Percentiles rank a stretch among this genome's conserved stretches.
Evolutionary conservation across 345 rosid species (phyloP).

Genomic region (Rhizophora apiculata): DNA sequence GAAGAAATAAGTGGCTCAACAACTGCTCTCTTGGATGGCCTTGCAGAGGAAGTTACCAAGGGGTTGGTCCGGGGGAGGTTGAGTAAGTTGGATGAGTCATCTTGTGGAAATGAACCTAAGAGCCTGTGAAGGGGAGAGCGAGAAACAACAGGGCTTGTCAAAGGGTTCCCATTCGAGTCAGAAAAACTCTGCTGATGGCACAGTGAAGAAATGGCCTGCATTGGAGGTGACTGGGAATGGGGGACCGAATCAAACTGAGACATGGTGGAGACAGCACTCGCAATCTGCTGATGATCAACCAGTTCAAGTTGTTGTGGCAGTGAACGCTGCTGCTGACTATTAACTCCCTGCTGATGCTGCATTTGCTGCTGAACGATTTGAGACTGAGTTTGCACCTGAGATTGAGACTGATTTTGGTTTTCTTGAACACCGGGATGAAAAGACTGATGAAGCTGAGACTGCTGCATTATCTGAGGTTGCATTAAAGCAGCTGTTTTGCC

Average conservation of each 20-base stretch:
- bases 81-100: constrained; percentile 63
- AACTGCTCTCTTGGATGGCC: constrained; percentile 91
- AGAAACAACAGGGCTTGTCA: constrained; percentile 44
- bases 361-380: constrained; percentile 52
- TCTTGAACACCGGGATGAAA: constrained; percentile 47
- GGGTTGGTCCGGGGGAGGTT: constrained; percentile 58
- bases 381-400: constrained; percentile 38
- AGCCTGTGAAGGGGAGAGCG: constrained; percentile 83
- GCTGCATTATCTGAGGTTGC: constrained; percentile 60
- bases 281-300: constrained; percentile 57
- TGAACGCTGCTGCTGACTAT: constrained; percentile 38
- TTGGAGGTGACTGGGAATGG: constrained; percentile 55
- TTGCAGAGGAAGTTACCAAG: constrained; percentile 51
- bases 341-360: constrained; percentile 52
- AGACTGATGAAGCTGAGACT: constrained; percentile 49
- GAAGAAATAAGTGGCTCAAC: constrained; percentile 59
- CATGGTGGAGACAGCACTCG: constrained; percentile 44
- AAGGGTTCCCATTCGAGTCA: constrained; percentile 67
- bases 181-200: constrained; percentile 78
- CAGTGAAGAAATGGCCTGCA: constrained; percentile 55
- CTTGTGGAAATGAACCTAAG: constrained; percentile 63
- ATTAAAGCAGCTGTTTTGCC: constrained; percentile 46
- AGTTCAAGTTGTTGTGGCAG: constrained; percentile 34
- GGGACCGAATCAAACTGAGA: constrained; percentile 59
- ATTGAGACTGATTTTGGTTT: constrained; percentile 47